Evolutionary conservation across 176 grass and related monocot species (phyloP), one percentile per base, ranked within the genome.

Genomic region (Carex parvula): DNA sequence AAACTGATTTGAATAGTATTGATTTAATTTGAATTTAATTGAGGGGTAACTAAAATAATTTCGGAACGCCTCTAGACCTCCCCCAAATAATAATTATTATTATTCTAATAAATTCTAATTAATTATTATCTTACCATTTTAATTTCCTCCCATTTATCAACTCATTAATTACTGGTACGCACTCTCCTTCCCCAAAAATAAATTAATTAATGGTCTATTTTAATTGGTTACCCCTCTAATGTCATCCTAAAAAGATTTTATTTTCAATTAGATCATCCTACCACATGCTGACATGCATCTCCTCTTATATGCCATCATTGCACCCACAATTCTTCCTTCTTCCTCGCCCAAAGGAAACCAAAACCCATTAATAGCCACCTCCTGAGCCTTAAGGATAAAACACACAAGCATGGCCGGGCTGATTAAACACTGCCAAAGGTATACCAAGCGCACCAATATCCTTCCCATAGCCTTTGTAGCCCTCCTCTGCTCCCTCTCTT

Each of bases 401-500:
- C 29, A 69, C 13, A 16, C 33, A 62, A 46, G 2, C 63, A 89
- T 89, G 87, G 75, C 83, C 1, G 83, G 83, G 30, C 33, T 29
- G 32, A 50, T 65, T 16, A 86, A 78, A 64, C 68, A 55, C 1
- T 67, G 63, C 79, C 62, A 86, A 29, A 42, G 30, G 1, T 72
- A 65, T 3, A 50, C 24, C 79, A 90, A 87, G 24, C 89, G 89
- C 58, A 77, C 72, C 1, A 87, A 84, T 41, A 60, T 98, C 48
- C 50, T 86, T 39, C 82, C 84, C 69, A 80, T 98, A 66, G 83
- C 41, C 52, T 82, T 89, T 84, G 84, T 98, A 78, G 86, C 83
- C 16, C 22, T 89, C 68, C 95, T 98, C 86, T 98, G 95, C 86
- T 90, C 88, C 41, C 82, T 84, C 2, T 98, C 91, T 21, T 98